These are phyloP conservation scores for Fusarium camptoceras DNA, from an alignment of 2,329 filamentous ascomycete species.

Conservation along the genomic window DNA sequence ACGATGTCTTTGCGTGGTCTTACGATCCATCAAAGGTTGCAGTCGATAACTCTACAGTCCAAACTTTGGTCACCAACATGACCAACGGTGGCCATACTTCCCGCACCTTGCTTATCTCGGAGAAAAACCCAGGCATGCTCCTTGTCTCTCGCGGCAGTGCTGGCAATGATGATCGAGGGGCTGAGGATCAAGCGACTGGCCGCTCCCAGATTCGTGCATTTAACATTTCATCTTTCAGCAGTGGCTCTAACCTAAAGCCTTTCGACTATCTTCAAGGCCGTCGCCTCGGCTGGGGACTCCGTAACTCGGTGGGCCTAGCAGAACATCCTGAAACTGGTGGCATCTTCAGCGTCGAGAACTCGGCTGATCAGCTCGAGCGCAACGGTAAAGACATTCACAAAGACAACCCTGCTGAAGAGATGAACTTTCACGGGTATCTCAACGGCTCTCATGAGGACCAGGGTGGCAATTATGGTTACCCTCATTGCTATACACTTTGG, in stretches of 20 bases:
- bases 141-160: constrained; percentile 74
- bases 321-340: constrained; percentile 67
- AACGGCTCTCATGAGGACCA: constrained; percentile 48
- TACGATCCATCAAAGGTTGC: constrained; percentile 69
- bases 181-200: constrained; percentile 64
- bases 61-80: constrained; percentile 72
- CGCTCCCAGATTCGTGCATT: constrained; percentile 75
- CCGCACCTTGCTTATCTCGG: constrained; percentile 73
- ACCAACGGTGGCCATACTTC: constrained; percentile 70
- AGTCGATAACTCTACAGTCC: constrained; percentile 54
- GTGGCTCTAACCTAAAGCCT: constrained; percentile 41
- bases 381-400: constrained; percentile 70
- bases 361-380: constrained; percentile 71
- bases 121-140: constrained; percentile 65
- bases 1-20: constrained; percentile 71
- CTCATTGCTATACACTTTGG: constrained; percentile 76
- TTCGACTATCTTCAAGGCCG: constrained; percentile 62
- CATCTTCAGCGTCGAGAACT: constrained; percentile 76
- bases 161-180: constrained; percentile 69
- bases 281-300: constrained; percentile 74
- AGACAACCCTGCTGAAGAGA: constrained; percentile 78
- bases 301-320: constrained; percentile 78
- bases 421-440: constrained; percentile 77
- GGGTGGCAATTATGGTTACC: constrained; percentile 76
- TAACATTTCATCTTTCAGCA: constrained; percentile 52